These are phyloP conservation scores for Boletellus sp. DNA, from an alignment of 768 basidiomycete species.

Conservation along the genomic window DNA sequence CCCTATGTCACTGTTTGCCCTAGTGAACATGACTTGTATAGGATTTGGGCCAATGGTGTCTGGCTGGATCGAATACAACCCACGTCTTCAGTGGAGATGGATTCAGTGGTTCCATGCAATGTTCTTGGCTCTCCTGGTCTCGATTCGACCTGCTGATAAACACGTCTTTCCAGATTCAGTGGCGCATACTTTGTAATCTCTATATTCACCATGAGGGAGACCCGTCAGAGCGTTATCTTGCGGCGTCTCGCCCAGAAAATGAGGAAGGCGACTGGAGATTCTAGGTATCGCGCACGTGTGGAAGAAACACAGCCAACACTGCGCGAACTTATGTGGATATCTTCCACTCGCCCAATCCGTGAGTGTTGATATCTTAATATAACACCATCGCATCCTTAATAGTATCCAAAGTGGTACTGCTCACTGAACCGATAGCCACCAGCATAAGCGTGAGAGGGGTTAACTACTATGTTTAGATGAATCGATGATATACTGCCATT, in stretches of 20 bases:
- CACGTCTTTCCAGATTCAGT: slow-evolving; percentile 40
- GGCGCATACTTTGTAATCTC: slow-evolving; percentile 49
- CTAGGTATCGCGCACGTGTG: slow-evolving; percentile 55
- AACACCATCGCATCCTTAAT: not conserved
- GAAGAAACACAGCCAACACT: slow-evolving; percentile 61
- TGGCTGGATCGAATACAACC: slow-evolving; percentile 63
- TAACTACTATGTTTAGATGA: not conserved
- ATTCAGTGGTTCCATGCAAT: slow-evolving; percentile 79
- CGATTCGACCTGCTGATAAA: not conserved
- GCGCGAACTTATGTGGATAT: slow-evolving; percentile 56
- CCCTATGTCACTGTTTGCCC: slow-evolving; percentile 70
- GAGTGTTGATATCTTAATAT: slow-evolving; percentile 25
- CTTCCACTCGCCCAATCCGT: slow-evolving; percentile 70
- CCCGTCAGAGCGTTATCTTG: slow-evolving; percentile 66
- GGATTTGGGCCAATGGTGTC: slow-evolving; percentile 62
- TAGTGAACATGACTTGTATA: slow-evolving; percentile 57
- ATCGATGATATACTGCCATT: not conserved
- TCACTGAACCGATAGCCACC: slow-evolving; percentile 62
- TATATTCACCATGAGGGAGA: slow-evolving; percentile 61
- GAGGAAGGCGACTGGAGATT: slow-evolving; percentile 64
- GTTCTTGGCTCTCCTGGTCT: slow-evolving; percentile 29
- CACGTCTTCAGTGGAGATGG: slow-evolving; percentile 68
- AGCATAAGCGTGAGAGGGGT: slow-evolving; percentile 59
- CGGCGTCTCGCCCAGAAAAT: slow-evolving; percentile 56
- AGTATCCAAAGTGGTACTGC: slow-evolving; percentile 10